These are phyloP conservation scores for Oxytropis ochrocephala DNA, from an alignment of 306 rosid genomes.

Conservation along the genomic window DNA sequence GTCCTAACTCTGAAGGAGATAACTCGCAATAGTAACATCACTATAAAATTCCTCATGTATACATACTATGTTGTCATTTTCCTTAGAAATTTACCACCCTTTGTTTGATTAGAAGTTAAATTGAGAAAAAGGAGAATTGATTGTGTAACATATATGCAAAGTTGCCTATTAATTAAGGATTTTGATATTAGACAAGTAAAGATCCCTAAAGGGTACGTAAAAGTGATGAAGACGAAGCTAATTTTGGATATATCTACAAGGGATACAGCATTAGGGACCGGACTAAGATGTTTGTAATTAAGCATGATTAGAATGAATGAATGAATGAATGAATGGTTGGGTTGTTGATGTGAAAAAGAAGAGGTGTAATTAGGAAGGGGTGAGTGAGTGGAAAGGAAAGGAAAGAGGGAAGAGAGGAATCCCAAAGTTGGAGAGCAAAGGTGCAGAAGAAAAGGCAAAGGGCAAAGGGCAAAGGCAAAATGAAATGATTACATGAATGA, in stretches of 20 bases:
- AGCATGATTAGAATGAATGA: no score
- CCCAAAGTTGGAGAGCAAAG: slow-evolving; percentile 59
- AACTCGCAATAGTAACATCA: slow-evolving; percentile 23
- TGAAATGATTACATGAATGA: slow-evolving; percentile 81
- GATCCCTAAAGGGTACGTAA: not conserved
- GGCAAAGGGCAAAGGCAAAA: slow-evolving; percentile 62
- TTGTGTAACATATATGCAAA: not conserved
- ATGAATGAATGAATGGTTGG: no score
- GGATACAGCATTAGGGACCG: not conserved
- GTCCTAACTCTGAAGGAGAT: slow-evolving; percentile 28
- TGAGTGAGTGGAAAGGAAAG: not conserved
- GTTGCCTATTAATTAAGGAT: slow-evolving; percentile 6
- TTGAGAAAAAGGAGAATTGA: slow-evolving; percentile 2
- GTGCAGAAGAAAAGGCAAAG: slow-evolving; percentile 66
- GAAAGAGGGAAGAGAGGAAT: slow-evolving; percentile 32
- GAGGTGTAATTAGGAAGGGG: not conserved
- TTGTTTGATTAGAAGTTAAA: slow-evolving; percentile 7
- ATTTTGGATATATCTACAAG: slow-evolving; percentile 11
- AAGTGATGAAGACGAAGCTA: slow-evolving; percentile 13
- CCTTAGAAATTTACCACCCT: not conserved
- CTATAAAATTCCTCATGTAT: slow-evolving; percentile 5
- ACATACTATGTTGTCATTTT: slow-evolving; percentile 19
- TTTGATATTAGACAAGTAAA: not conserved
- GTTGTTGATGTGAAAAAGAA: no score
- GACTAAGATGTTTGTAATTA: slow-evolving; percentile 14